Base-by-base conservation (phyloP, 1,284 basidiomycete species). In the Mycosarcoma maydis region DNA sequence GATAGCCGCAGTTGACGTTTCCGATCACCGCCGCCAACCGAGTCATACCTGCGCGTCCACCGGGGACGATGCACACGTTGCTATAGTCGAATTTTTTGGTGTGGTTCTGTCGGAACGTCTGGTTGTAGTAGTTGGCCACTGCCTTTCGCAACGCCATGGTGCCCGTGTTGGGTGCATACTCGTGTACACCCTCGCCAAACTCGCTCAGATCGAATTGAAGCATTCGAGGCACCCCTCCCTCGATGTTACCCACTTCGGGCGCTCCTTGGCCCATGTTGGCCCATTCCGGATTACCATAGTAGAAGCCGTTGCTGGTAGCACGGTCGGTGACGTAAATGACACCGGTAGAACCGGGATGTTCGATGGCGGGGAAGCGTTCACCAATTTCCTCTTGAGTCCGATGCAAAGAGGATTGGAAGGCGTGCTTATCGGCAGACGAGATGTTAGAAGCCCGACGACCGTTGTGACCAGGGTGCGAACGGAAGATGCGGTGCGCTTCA, bases 91-190 rank as follows among this genome's bases (percentile, higher is more conserved):
- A 96, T 75, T 94, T 86, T 71, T 89, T 92, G 6, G 82, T 71
- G 82, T 90, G 92, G 41, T 87, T 90, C 75, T 90, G 83, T 26
- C 94, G 88, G 81, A 94, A 96, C 7, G 90, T 91, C 47, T 87
- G 83, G 79, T 97, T 97, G 85, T 97, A 70, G 56, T 70, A 73
- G 29, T 67, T 53, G 23, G 70, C 74, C 2, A 78, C 70, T 4
- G 74, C 75, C 56, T 75, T 53, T 5, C 62, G 76, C 13, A 84
- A 73, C 61, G 72, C 90, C 85, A 90, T 92, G 41, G 94, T 89
- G 47, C 94, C 94, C 1, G 92, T 92, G 2, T 93, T 95, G 0
- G 94, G 93, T 1, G 92, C 94, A 76, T 96, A 96, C 83, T 95
- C 92, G 76, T 94, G 86, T 20, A 87, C 78, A 20, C 81, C 82